Evolutionary conservation across 169 alveolate species (phyloP), one percentile per base, ranked within the genome.

Genomic region (Eimeria acervulina): DNA sequence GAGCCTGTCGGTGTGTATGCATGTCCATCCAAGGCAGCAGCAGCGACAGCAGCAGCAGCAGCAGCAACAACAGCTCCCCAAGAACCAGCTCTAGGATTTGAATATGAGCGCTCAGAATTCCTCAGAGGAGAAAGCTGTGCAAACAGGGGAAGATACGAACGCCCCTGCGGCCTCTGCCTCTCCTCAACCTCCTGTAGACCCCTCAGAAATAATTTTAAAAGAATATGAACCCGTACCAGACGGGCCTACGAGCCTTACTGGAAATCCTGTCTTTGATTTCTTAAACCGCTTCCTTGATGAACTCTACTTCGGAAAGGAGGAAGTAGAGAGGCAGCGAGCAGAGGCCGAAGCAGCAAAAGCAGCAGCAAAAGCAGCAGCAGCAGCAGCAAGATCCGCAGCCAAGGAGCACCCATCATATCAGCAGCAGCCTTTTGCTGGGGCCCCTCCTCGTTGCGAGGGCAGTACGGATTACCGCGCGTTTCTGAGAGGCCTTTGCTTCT

Each of bases 291-390:
- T 38, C 23, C 47, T 76, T 8, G 87, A 76, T 33, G 55, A 23
- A 31, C n/a, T 26, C 59, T 23, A 23, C 3, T 76, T 76, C 38
- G 87, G 87, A 12, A 38, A 38, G 15, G 87, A 33, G 26, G 87
- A 38, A 36, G 85, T 74, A 55, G 55, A 76, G 55, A 47, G 26
- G 19, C 87, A 76, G 66, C 66, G n/a, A 31, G 55, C 28, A 1
- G 55, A 13, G 44, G 87, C 19, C 12, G 87, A 12, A 17, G 55
- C 87, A 76, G 55, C 87, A 76, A 33, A 10, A 52, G 66, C 66
- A 68, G 80, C 80, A 23, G 80, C 80, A 23, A 21, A 23, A n/a
- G 80, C 80, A 68, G 33, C 80, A 17, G 80, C 80, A 68, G 80
- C 80, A 68, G 80, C 80, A 68, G 80, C 80, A 15, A 23, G 33